Base-by-base conservation (phyloP, 2,329 filamentous ascomycete genomes). In the Proliferodiscus dingleyae region DNA sequence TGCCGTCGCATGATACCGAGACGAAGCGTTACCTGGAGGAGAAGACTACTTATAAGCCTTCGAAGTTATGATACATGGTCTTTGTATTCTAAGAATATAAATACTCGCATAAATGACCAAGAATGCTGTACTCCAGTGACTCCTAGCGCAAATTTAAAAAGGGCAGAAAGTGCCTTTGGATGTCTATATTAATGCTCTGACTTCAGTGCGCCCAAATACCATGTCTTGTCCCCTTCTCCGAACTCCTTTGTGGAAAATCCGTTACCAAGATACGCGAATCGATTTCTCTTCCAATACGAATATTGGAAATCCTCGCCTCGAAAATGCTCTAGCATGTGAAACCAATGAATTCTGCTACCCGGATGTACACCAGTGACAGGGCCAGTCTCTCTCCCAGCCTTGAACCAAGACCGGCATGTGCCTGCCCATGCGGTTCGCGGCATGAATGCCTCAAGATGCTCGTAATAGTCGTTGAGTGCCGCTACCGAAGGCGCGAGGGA, bases 61-160 rank as follows among this genome's bases (percentile, higher is more conserved):
- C 90, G 95, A 67, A 81, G 95, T 58, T 94, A 87, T 54, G 74
- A 96, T 40, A 6, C 3, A 30, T 11, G 28, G 4, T 30, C 15
- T 4, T 30, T 30, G n/a, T n/a, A n/a, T n/a, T n/a, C n/a, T n/a
- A n/a, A n/a, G n/a, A n/a, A n/a, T n/a, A n/a, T n/a, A n/a, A n/a
- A n/a, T 30, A 30, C 28, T 2, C 9, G n/a, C 4, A 2, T 29
- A 29, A 10, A 30, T 15, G 11, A 30, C 10, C 15, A 5, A 9
- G 10, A 3, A 5, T 30, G 9, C 28, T 11, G 11, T 30, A 4
- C 10, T 3, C 11, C 10, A 2, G 11, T 30, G 2, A 30, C 10
- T 30, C n/a, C n/a, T n/a, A n/a, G n/a, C n/a, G n/a, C n/a, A n/a
- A n/a, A n/a, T 30, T 30, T 6, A 11, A 30, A 30, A 5, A 6